phyloP scores from a whole-genome alignment of 1,139 yeast genomes.

The Geotrichum macrosporum region DNA sequence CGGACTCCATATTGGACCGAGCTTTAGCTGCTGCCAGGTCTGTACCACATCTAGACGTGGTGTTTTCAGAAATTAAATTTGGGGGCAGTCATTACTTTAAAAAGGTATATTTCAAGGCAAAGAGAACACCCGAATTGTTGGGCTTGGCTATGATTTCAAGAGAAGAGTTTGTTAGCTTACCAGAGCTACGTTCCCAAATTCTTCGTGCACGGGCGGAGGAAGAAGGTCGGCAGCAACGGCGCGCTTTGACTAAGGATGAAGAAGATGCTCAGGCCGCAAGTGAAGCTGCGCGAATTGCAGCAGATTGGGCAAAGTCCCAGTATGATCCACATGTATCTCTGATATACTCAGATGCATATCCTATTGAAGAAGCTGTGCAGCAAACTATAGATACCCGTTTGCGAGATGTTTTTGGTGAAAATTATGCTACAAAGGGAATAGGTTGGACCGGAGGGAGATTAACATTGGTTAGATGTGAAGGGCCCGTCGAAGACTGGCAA shows the following conservation, averaged over 20 bases:
- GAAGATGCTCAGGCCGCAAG: constrained; percentile 22
- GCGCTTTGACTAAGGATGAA: constrained; percentile 33
- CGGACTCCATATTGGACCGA: constrained; percentile 57
- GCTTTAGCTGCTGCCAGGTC: constrained; percentile 57
- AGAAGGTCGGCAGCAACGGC: constrained; percentile 26
- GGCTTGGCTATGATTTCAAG: constrained; percentile 67
- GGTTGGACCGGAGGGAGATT: constrained; percentile 68
- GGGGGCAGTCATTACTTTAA: constrained; percentile 49
- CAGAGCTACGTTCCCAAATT: constrained; percentile 31
- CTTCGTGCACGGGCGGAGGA: background rate
- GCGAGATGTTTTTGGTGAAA: constrained; percentile 59
- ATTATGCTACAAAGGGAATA: constrained; percentile 39
- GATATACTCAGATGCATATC: constrained; percentile 62
- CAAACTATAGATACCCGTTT: constrained; percentile 66
- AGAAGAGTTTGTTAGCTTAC: constrained; percentile 55
- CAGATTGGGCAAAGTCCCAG: constrained; percentile 53
- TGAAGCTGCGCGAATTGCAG: constrained; percentile 36
- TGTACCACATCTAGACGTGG: constrained; percentile 35
- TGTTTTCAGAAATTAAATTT: constrained; percentile 34
- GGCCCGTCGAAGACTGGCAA: constrained; percentile 69
- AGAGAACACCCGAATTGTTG: constrained; percentile 52
- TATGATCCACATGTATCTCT: constrained; percentile 73
- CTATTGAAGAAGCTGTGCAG: constrained; percentile 66
- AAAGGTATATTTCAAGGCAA: constrained; percentile 59
- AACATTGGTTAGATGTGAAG: constrained; percentile 68